Conservation (phyloP, 2,329 filamentous ascomycete genomes). For the Furcasterigmium sp. region DNA sequence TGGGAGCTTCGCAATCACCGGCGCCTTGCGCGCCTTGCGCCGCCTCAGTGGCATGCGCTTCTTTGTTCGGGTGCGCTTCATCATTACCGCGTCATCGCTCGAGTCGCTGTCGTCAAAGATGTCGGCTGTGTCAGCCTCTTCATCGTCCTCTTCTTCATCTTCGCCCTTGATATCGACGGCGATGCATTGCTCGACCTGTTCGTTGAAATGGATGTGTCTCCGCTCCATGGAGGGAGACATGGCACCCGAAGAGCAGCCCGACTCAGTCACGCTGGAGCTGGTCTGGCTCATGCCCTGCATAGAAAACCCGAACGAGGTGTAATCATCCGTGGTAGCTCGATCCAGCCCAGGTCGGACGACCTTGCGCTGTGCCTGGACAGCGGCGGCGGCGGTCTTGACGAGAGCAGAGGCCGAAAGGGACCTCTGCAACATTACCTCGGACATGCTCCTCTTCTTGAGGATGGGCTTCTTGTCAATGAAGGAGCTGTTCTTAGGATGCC, state of each 20-base stretch:
- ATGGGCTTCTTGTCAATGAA: slow-evolving; percentile 82
- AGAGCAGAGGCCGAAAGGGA: slow-evolving; percentile 86
- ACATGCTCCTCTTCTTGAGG: slow-evolving; percentile 93
- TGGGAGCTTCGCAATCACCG: slow-evolving; percentile 74
- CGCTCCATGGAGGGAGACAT: slow-evolving; percentile 59
- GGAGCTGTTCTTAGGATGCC: slow-evolving; percentile 52
- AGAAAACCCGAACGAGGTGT: slow-evolving; percentile 59
- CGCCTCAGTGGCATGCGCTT: slow-evolving; percentile 52
- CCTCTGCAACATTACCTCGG: slow-evolving; percentile 86
- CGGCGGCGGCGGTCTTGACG: slow-evolving; percentile 81
- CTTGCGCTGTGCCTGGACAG: slow-evolving; percentile 69
- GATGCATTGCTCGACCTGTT: slow-evolving; percentile 93
- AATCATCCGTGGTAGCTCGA: slow-evolving; percentile 63
- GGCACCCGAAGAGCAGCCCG: slow-evolving; percentile 65
- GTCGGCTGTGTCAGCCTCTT: slow-evolving; percentile 43
- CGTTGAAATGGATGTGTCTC: slow-evolving; percentile 93
- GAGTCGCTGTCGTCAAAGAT: slow-evolving; percentile 56
- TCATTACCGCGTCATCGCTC: slow-evolving; percentile 76
- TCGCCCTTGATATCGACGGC: slow-evolving; percentile 83
- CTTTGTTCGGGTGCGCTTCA: slow-evolving; percentile 61
- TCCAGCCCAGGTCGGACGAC: slow-evolving; percentile 50
- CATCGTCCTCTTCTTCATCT: slow-evolving; percentile 65
- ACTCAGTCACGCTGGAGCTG: slow-evolving; percentile 60
- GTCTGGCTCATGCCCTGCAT: slow-evolving; percentile 57
- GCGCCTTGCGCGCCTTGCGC: slow-evolving; percentile 27